Evolutionary conservation across 2,329 filamentous ascomycete species (phyloP).

Genomic region (Pseudogymnoascus sp.): DNA sequence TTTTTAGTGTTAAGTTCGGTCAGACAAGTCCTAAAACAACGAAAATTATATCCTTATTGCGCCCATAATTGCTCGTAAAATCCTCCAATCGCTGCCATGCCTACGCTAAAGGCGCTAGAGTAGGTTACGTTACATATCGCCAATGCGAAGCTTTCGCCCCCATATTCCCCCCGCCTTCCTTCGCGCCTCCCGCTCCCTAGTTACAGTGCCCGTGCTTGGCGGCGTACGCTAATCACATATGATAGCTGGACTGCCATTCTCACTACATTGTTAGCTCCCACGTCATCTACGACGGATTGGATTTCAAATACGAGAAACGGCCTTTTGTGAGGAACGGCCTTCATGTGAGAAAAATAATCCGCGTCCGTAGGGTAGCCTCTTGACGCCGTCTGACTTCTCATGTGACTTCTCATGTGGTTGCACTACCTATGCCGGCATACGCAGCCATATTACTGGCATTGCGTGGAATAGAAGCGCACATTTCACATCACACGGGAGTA

Average conservation of each 20-base stretch:
- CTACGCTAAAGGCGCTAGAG: too few relatives aligned
- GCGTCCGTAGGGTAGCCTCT: not conserved
- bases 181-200: not conserved
- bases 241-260: not conserved
- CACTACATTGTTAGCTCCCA: too few relatives aligned
- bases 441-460: not conserved
- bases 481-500: not conserved
- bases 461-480: not conserved
- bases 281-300: too few relatives aligned
- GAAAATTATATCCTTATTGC: not conserved
- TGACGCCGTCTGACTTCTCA: not conserved
- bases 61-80: too few relatives aligned
- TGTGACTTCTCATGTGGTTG: not conserved
- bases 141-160: not conserved
- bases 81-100: too few relatives aligned
- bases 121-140: not conserved
- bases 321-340: not conserved
- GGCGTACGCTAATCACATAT: not conserved
- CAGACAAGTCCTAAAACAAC: not conserved
- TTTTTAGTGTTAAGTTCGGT: not conserved
- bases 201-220: not conserved
- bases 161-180: not conserved
- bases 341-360: not conserved
- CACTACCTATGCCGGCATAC: not conserved
- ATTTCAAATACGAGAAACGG: too few relatives aligned